Base-by-base conservation (phyloP, 2,329 filamentous ascomycete species). In the Endocalyx cinctus region DNA sequence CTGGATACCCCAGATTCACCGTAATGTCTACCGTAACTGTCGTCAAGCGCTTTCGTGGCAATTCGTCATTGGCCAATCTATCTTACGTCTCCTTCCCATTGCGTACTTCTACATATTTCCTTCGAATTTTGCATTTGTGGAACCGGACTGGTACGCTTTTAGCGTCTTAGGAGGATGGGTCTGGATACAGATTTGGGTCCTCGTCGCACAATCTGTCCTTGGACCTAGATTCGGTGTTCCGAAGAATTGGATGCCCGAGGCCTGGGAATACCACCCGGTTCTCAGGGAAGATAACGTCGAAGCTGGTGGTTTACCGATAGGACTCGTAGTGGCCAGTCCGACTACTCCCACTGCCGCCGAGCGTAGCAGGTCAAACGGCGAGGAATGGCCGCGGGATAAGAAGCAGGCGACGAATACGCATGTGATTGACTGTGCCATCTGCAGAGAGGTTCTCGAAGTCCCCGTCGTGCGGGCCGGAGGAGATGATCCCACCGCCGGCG, bases 251-350 rank as follows among this genome's bases (percentile, higher is more conserved):
- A 66, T 70, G 40, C 74, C 77, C n/a, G 74, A 79, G 36, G 86
- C 84, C 1, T 98, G 94, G 74, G 90, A 98, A 54, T 98, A 98
- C 57, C 90, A 98, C 57, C 90, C 88, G 0, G 72, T 95, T 3
- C 69, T 98, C 15, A 78, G 87, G 17, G 85, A 88, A 51, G 88
- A 94, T 42, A 84, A 81, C 38, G 61, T 87, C 28, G 85, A 95
- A 64, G 79, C 84, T 13, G 87, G 84, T 14, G 82, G 79, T 1
- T 62, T 95, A 42, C 88, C 89, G 0, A 85, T 95, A 37, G 87
- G 88, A 1, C 72, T 87, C 12, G 69, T 77, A 3, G 56, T 57
- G 4, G 36, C 47, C 8, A n/a, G n/a, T n/a, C 51, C 57, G 4
- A 46, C 39, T 4, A 57, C 52, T 16, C 54, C 49, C 31, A 62